A percentile compares a stretch with the other conserved stretches of the same genome.
phyloP scores from a whole-genome alignment of 352 stramenopile species.

The Phytopythium helicoides region DNA sequence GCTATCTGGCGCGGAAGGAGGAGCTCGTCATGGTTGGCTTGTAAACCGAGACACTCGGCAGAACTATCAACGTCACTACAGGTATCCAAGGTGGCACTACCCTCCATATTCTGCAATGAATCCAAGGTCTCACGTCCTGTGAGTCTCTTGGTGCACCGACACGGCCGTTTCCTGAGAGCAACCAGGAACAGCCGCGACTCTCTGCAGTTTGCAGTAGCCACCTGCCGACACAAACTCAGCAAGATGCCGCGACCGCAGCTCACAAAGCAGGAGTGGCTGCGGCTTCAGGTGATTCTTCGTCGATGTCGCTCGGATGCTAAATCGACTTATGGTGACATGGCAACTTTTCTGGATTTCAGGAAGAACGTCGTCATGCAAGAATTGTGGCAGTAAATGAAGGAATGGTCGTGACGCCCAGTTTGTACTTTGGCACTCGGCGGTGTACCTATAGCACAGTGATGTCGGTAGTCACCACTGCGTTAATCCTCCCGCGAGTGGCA shows the following conservation, averaged over 20 bases:
- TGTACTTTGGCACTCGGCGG: conserved; percentile 73
- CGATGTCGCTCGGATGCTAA: not conserved
- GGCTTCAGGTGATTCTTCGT: conserved; percentile 9
- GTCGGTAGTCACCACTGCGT: conserved; percentile 58
- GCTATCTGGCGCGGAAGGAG: not conserved
- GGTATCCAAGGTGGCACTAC: too few species aligned
- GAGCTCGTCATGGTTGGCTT: too few species aligned
- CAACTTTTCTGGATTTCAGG: conserved; percentile 12
- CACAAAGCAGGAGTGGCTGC: conserved; percentile 52
- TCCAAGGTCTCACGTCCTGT: too few species aligned
- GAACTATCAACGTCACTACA: too few species aligned
- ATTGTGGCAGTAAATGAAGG: conserved; percentile 63
- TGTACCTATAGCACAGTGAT: conserved; percentile 76
- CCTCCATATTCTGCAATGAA: too few species aligned
- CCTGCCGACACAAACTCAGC: not conserved
- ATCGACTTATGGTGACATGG: not conserved
- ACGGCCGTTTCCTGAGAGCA: conserved; percentile 4
- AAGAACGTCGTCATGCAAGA: conserved; percentile 42
- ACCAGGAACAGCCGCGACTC: conserved; percentile 5
- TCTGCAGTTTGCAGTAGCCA: too few species aligned
- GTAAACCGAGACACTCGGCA: too few species aligned
- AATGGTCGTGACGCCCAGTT: conserved; percentile 43
- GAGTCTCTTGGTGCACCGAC: not conserved
- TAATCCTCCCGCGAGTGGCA: conserved; percentile 23
- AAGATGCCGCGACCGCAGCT: conserved; percentile 1